phyloP scores from a whole-genome alignment of 371 early-diverging fungal species.

The Mortierella polycephala region DNA sequence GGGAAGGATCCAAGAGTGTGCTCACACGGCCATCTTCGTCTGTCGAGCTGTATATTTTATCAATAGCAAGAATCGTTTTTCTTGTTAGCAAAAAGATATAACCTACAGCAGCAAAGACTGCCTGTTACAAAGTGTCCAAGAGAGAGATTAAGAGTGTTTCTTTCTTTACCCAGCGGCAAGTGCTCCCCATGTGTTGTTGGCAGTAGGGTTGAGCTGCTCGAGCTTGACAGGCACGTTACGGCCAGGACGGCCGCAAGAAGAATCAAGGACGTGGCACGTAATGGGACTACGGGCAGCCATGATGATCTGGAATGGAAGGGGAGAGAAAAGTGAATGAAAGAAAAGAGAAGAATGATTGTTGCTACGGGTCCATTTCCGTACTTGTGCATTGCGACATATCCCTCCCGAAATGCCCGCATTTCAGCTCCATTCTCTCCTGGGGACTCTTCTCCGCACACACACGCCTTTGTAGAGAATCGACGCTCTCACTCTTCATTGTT shows the following conservation, averaged over 20 bases:
- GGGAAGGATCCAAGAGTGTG: constrained; percentile 63
- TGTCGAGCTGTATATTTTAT: constrained; percentile 58
- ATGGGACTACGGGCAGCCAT: constrained; percentile 67
- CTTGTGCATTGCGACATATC: too few relatives aligned
- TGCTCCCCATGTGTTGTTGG: constrained; percentile 56
- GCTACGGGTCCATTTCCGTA: background rate
- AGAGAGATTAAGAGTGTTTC: background rate
- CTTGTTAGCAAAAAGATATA: too few relatives aligned
- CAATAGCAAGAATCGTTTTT: background rate
- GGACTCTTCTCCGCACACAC: too few relatives aligned
- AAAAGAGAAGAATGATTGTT: background rate
- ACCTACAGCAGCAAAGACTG: too few relatives aligned
- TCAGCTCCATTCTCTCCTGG: too few relatives aligned
- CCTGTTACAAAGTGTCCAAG: too few relatives aligned
- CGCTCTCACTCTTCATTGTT: too few relatives aligned
- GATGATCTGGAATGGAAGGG: constrained; percentile 2
- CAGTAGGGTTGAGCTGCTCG: constrained; percentile 55
- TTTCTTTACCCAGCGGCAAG: constrained; percentile 19
- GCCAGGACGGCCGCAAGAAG: constrained; percentile 81
- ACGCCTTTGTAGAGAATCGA: too few relatives aligned
- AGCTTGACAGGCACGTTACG: constrained; percentile 74
- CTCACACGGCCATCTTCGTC: constrained; percentile 84
- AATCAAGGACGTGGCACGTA: constrained; percentile 89
- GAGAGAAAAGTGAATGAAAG: background rate
- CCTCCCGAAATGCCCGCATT: too few relatives aligned